Evolutionary conservation across 805 yeast species (phyloP), one percentile per base, ranked within the genome.

Genomic region (Helenozyma baotianmanensis): DNA sequence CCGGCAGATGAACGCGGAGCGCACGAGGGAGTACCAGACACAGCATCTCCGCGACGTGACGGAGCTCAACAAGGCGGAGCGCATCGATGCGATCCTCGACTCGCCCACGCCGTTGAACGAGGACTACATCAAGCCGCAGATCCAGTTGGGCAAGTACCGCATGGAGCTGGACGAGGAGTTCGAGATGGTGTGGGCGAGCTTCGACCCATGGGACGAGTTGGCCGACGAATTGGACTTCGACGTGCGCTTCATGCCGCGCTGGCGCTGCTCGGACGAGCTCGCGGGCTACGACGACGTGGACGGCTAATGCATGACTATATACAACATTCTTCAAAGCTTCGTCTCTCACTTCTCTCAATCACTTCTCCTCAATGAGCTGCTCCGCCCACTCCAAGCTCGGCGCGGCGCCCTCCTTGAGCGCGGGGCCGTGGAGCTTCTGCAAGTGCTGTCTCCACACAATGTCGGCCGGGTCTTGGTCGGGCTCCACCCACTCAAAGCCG

Each of bases 201-300:
- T 66, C 33, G 72, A 67, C 32, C 72, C 72, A 1, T 67, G 72
- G 72, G 65, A 60, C 15, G 72, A 65, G 42, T 46, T 67, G 41
- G 56, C 54, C 36, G 32, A 50, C 21, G 72, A 67, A 31, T 61
- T 66, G 2, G 59, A 56, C 24, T 60, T 50, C 35, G 70, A 64
- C 26, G 59, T 67, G 14, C 47, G 70, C 19, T 47, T 65, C 30
- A 57, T 66, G 17, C 69, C 70, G 6, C 45, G 47, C 16, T 45
- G 48, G 47, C 29, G 42, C 14, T 32, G 35, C 9, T 23, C 13
- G 19, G 19, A 17, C 5, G 19, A 17, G 19, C 8, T 17, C 22
- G 10, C 10, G 7, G 9, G 10, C 7, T 19, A 19, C 10, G n/a
- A n/a, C n/a, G n/a, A n/a, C n/a, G n/a, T n/a, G n/a, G n/a, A n/a